Evolutionary conservation across 1,284 basidiomycete species (phyloP).

Genomic region (Trichosporon faecale): DNA sequence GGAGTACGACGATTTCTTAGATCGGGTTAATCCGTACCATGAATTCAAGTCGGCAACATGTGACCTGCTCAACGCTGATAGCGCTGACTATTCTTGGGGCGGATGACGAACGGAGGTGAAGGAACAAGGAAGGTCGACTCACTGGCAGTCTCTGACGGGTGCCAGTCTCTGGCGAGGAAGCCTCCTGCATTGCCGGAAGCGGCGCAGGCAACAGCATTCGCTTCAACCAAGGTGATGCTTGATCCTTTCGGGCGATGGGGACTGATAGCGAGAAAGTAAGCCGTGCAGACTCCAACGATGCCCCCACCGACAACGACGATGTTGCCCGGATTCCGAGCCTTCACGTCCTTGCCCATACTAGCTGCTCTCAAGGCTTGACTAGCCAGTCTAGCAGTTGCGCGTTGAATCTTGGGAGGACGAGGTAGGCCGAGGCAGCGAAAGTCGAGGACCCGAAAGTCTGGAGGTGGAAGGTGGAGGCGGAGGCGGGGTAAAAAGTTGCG

Average conservation of each 20-base stretch:
- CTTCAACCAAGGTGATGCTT: slow-evolving; percentile 65
- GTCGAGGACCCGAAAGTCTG: neutral
- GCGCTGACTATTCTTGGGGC: slow-evolving; percentile 24
- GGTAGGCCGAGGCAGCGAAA: neutral
- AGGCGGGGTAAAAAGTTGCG: neutral
- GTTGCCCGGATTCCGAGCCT: slow-evolving; percentile 24
- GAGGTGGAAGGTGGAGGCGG: neutral
- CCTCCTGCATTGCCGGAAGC: slow-evolving; percentile 90
- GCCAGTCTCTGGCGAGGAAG: slow-evolving; percentile 80
- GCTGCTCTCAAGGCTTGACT: neutral
- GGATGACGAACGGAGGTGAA: neutral
- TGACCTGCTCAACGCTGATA: neutral
- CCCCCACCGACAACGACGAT: slow-evolving; percentile 58
- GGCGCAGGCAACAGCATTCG: slow-evolving; percentile 60
- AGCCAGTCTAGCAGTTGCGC: neutral
- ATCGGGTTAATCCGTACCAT: neutral
- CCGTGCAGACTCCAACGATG: slow-evolving; percentile 80
- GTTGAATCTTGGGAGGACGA: neutral
- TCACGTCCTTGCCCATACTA: neutral
- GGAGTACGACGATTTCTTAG: neutral
- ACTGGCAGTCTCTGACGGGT: slow-evolving; percentile 55
- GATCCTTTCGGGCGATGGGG: slow-evolving; percentile 52
- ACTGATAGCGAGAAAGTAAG: slow-evolving; percentile 52
- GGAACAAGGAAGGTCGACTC: slow-evolving; percentile 16
- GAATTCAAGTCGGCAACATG: neutral